A percentile compares a stretch with the other conserved stretches of the same genome.
phyloP scores from a whole-genome alignment of 2,329 filamentous ascomycete species.

The Penicillium sclerotigenum region DNA sequence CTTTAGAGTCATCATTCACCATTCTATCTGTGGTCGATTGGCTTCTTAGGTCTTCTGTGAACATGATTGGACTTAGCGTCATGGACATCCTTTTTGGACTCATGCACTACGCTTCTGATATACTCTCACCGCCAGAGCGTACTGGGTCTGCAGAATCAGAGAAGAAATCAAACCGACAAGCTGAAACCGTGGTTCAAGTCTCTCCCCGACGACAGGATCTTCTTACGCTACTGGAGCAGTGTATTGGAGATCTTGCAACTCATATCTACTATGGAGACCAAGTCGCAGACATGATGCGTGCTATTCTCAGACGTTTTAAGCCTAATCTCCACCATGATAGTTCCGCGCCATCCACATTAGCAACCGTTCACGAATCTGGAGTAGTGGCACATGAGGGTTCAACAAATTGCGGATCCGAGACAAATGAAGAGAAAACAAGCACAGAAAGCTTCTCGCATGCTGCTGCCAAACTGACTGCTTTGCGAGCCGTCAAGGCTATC shows the following conservation, averaged over 20 bases:
- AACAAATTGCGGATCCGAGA: conserved; percentile 21
- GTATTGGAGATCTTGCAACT: conserved; percentile 85
- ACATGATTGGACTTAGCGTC: conserved; percentile 90
- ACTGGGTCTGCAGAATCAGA: conserved; percentile 31
- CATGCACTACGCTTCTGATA: conserved; percentile 74
- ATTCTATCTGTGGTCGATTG: conserved; percentile 76
- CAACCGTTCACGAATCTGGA: conserved; percentile 24
- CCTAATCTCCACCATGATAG: conserved; percentile 52
- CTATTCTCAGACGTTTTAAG: conserved; percentile 74
- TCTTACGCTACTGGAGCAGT: conserved; percentile 68
- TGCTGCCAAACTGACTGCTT: conserved; percentile 60
- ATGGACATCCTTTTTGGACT: conserved; percentile 90
- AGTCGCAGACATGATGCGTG: conserved; percentile 86
- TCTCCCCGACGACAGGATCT: conserved; percentile 61
- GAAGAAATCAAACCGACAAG: conserved; percentile 18
- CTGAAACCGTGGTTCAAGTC: conserved; percentile 21
- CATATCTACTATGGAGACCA: conserved; percentile 98
- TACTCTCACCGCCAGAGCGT: conserved; percentile 63
- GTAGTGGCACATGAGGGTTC: conserved; percentile 1
- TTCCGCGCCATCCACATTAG: conserved; percentile 41
- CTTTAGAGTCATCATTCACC: conserved; percentile 69
- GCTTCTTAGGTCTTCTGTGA: conserved; percentile 80
- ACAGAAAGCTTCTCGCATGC: conserved; percentile 60
- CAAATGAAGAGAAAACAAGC: conserved; percentile 46
- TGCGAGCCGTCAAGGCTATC: conserved; percentile 78